Base-by-base conservation (phyloP, 805 yeast species). In the Saturnispora sanitii region DNA sequence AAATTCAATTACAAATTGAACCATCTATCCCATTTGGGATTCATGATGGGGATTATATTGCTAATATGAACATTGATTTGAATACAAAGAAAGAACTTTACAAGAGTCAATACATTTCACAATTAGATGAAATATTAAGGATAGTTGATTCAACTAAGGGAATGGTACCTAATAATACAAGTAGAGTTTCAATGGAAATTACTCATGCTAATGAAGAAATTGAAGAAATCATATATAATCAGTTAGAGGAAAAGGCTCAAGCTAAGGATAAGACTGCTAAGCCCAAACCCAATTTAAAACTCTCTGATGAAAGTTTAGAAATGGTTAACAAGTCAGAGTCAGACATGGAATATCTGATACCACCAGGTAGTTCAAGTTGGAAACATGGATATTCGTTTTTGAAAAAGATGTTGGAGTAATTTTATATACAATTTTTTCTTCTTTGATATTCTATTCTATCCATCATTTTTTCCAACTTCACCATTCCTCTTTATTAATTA, bases 221-320 rank as follows among this genome's bases (percentile, higher is more conserved):
- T 6, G 13, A 27, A 5, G 7, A 9, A 9, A 27, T 27, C 13
- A 27, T 5, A n/a, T n/a, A n/a, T n/a, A n/a, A n/a, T 11, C 15
- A 27, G 13, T 56, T 29, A 40, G 50, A 50, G 46, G 47, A 13
- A 6, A 15, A 29, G 8, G 4, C 16, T 27, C 25, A 22, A 22
- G 9, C 6, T 22, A 9, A 7, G 15, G 30, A 13, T n/a, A 9
- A 6, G 5, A 27, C 12, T 27, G 30, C 30, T 7, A 12, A 15
- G 17, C 15, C 33, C 33, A 30, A 30, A 30, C 20, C 33, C 33
- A 18, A 8, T 30, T 30, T 28, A 6, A 35, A 26, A 25, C 6
- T 27, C 7, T 21, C 30, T 28, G 38, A 21, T 17, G 38, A 36
- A 27, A 36, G 38, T 16, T 13, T 36, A 8, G 33, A 36, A 28